These are phyloP conservation scores for Aspergillus bridgeri DNA, from an alignment of 495 filamentous ascomycete species.

Conservation along the genomic window DNA sequence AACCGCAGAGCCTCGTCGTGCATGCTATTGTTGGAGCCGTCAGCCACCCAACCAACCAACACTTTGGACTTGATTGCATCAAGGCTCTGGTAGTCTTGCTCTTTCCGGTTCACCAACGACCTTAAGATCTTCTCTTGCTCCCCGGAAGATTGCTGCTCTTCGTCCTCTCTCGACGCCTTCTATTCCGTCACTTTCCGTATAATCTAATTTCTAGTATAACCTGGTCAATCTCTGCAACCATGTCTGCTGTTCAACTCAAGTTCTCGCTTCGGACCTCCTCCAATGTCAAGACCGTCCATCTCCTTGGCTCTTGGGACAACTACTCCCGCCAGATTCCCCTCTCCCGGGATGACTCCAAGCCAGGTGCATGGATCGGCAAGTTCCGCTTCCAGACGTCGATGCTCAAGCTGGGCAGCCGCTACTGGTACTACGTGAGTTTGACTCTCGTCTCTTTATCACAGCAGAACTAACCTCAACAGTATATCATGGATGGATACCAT, in stretches of 20 bases:
- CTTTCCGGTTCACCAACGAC: constrained; percentile 7
- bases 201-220: constrained; percentile 35
- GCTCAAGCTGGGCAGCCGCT: constrained; percentile 79
- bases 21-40: constrained; percentile 6
- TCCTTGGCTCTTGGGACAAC: constrained; percentile 98
- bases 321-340: constrained; percentile 90
- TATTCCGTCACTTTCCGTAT: constrained; percentile 19
- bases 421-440: constrained; percentile 92
- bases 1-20: constrained; percentile 9
- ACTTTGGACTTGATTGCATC: constrained; percentile 13
- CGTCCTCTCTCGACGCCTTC: constrained; percentile 12
- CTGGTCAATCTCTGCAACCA: constrained; percentile 40
- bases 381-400: constrained; percentile 89
- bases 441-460: constrained; percentile 1
- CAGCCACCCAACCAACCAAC: constrained; percentile 18
- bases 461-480: constrained; percentile 39
- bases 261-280: constrained; percentile 93
- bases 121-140: background rate
- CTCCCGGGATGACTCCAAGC: constrained; percentile 80
- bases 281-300: constrained; percentile 95
- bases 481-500: constrained; percentile 99
- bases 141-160: constrained; percentile 4
- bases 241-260: constrained; percentile 80
- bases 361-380: constrained; percentile 87
- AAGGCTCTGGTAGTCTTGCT: constrained; percentile 25